Evolutionary conservation across 2,329 filamentous ascomycete genomes (phyloP).

Genomic region (Fusarium paranaense): DNA sequence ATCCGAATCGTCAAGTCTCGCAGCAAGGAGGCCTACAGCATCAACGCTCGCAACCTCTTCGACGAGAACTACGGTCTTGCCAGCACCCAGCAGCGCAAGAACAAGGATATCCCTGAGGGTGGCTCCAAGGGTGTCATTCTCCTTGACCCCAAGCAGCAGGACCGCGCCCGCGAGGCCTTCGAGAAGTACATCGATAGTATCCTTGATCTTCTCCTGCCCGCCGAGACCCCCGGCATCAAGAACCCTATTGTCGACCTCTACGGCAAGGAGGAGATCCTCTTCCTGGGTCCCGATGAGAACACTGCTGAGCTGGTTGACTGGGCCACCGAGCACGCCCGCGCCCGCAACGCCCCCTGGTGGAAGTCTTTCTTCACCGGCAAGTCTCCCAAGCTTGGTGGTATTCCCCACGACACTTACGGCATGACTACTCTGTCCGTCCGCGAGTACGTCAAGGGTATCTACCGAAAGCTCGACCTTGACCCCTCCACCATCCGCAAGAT

Average conservation of each 20-base stretch:
- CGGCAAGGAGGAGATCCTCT: conserved; percentile 95
- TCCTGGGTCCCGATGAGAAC: conserved; percentile 99
- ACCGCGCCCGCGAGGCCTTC: conserved; percentile 91
- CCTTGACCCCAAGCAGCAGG: conserved; percentile 92
- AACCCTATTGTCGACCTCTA: conserved; percentile 97
- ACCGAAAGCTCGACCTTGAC: conserved; percentile 93
- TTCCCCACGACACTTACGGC: conserved; percentile 94
- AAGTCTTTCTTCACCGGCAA: conserved; percentile 99
- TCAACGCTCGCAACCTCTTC: conserved; percentile 96
- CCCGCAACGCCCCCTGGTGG: conserved; percentile 95
- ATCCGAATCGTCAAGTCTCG: conserved; percentile 99
- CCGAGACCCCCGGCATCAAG: conserved; percentile 95
- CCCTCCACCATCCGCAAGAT: conserved; percentile 88
- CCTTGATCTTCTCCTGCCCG: conserved; percentile 90
- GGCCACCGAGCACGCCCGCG: conserved; percentile 95
- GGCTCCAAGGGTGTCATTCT: conserved; percentile 98
- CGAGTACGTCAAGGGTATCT: conserved; percentile 96
- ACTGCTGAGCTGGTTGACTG: conserved; percentile 97
- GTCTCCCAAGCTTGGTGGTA: conserved; percentile 94
- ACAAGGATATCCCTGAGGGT: conserved; percentile 99
- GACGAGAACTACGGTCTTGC: conserved; percentile 99
- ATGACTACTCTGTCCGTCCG: conserved; percentile 98
- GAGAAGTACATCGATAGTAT: conserved; percentile 99
- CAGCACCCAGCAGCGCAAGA: conserved; percentile 99
- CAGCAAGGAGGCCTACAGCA: conserved; percentile 93